phyloP scores from a whole-genome alignment of 148 eudicot species.

The Silene uniflora region DNA sequence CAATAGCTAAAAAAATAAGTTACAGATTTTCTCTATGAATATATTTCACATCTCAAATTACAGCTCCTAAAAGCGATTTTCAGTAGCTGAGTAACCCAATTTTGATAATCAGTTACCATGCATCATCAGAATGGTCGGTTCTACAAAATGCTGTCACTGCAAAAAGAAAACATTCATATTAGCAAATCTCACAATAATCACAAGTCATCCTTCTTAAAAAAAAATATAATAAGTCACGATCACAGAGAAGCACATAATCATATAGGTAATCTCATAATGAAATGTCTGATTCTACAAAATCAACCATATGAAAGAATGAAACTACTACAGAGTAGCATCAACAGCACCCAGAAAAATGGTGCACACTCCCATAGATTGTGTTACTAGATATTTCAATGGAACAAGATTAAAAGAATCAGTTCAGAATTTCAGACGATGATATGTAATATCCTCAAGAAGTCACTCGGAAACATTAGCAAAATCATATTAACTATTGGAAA shows the following conservation, averaged over 20 bases:
- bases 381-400: neutral
- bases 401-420: neutral
- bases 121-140: slow-evolving; percentile 19
- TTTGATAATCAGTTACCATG: slow-evolving; percentile 22
- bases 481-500: neutral
- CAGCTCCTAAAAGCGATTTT: no score
- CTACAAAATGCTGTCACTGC: slow-evolving; percentile 8
- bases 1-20: no score
- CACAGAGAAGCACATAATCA: neutral
- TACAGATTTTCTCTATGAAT: no score
- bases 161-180: slow-evolving; percentile 9
- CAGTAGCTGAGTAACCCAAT: slow-evolving; percentile 24
- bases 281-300: neutral
- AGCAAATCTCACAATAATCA: neutral
- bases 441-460: neutral
- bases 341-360: neutral
- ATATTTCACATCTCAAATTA: no score
- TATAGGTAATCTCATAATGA: neutral
- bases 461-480: neutral
- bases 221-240: no score
- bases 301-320: neutral
- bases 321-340: neutral
- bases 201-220: no score
- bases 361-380: neutral
- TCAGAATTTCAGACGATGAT: neutral